Conservation (phyloP, 23 red algal genomes). For the Gracilaria gracilis region DNA sequence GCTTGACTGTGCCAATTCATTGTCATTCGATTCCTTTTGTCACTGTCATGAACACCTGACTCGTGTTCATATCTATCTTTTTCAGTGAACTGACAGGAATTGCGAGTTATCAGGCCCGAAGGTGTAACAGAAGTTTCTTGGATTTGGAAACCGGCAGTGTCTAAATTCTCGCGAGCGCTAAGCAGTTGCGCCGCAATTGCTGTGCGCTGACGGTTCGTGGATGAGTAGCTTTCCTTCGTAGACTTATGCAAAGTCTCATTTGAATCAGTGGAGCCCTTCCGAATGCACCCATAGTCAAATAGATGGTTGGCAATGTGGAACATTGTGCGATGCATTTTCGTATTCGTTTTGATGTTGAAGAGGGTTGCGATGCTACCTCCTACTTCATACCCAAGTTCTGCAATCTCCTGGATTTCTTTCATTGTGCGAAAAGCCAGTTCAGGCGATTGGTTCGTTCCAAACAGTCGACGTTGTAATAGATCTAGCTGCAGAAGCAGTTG, state of each 20-base stretch:
- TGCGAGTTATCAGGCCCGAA: too few species aligned
- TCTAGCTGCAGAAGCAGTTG: constrained; percentile 15
- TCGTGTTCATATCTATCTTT: too few species aligned
- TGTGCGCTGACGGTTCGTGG: background rate
- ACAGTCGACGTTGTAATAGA: background rate
- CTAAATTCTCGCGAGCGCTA: background rate
- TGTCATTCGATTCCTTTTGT: too few species aligned
- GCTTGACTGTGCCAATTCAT: too few species aligned
- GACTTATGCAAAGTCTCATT: constrained; percentile 32
- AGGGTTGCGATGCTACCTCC: background rate
- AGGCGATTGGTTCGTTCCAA: background rate
- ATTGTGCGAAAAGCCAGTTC: background rate
- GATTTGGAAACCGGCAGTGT: too few species aligned
- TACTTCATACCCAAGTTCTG: background rate
- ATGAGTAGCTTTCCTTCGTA: constrained; percentile 7
- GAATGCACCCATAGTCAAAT: constrained; percentile 10
- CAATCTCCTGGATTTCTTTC: too few species aligned
- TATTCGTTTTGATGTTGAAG: background rate
- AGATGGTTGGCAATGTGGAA: background rate
- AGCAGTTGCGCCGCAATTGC: background rate
- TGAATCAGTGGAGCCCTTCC: background rate
- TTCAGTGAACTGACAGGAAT: too few species aligned
- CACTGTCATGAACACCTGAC: too few species aligned
- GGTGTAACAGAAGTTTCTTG: too few species aligned
- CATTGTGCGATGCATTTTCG: constrained; percentile 15